Percentiles rank a stretch among this genome's conserved stretches.
phyloP scores from a whole-genome alignment of 2,329 filamentous ascomycete genomes.

The Aureobasidium namibiae region DNA sequence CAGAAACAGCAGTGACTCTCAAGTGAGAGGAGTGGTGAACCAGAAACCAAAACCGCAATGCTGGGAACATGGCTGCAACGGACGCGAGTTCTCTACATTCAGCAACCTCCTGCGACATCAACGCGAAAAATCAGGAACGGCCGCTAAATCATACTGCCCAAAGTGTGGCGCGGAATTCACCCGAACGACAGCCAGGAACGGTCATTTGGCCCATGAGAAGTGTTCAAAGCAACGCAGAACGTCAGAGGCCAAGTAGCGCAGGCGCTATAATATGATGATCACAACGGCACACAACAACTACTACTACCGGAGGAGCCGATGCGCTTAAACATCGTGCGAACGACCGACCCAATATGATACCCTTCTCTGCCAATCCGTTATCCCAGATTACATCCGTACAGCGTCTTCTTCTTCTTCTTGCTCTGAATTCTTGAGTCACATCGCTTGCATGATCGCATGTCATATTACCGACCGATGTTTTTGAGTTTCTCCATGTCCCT shows the following conservation, averaged over 20 bases:
- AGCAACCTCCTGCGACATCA: conserved; percentile 91
- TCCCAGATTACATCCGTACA: not conserved
- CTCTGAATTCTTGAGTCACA: not conserved
- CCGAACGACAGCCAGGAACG: conserved; percentile 77
- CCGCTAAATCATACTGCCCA: conserved; percentile 79
- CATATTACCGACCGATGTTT: not conserved
- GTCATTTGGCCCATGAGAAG: conserved; percentile 79
- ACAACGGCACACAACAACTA: not conserved
- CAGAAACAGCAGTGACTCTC: conserved; percentile 18
- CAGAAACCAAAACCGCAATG: conserved; percentile 77
- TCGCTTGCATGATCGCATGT: not conserved
- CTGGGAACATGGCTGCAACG: conserved; percentile 96
- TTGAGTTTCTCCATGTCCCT: not conserved
- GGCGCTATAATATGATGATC: conserved; percentile 7
- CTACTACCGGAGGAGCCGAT: conserved; percentile 1
- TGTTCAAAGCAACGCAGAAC: conserved; percentile 64
- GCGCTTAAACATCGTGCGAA: not conserved
- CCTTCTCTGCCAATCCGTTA: conserved; percentile 11
- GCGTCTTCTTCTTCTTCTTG: not conserved
- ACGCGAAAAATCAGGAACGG: conserved; percentile 86
- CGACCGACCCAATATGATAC: conserved; percentile 8
- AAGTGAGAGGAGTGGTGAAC: conserved; percentile 28
- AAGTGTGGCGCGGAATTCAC: conserved; percentile 93
- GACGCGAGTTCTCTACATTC: conserved; percentile 90
- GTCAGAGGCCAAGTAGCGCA: conserved; percentile 27